phyloP scores from a whole-genome alignment of 768 basidiomycete species.

The Xerocomus potaroensis region DNA sequence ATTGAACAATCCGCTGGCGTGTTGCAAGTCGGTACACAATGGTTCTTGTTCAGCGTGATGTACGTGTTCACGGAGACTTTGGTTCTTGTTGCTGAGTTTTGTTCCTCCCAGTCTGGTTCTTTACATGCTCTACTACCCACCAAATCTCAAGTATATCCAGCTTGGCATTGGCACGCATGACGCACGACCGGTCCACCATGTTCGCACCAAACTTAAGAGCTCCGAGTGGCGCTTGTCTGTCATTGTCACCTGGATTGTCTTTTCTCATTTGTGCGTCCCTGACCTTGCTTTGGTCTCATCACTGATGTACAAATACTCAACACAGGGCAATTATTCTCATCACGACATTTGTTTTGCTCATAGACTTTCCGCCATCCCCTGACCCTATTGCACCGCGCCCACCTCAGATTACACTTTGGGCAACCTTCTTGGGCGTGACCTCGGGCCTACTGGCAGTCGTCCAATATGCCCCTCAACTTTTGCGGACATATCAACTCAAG shows the following conservation, averaged over 20 bases:
- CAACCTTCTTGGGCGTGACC: slow-evolving; percentile 81
- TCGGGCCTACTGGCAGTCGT: slow-evolving; percentile 73
- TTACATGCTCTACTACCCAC: slow-evolving; percentile 90
- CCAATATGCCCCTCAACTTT: slow-evolving; percentile 87
- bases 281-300: not conserved
- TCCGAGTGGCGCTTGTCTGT: slow-evolving; percentile 79
- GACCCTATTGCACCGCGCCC: slow-evolving; percentile 34
- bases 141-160: slow-evolving; percentile 67
- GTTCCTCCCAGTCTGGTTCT: slow-evolving; percentile 64
- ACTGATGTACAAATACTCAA: not conserved
- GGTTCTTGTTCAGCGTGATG: slow-evolving; percentile 83
- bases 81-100: not conserved
- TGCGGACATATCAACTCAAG: slow-evolving; percentile 70
- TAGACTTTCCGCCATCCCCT: slow-evolving; percentile 37
- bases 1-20: slow-evolving; percentile 79
- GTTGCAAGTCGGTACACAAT: slow-evolving; percentile 76
- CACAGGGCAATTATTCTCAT: slow-evolving; percentile 43
- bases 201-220: slow-evolving; percentile 50
- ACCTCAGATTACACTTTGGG: slow-evolving; percentile 55
- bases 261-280: slow-evolving; percentile 59
- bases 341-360: slow-evolving; percentile 60
- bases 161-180: slow-evolving; percentile 41
- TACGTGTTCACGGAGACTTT: slow-evolving; percentile 36
- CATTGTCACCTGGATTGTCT: slow-evolving; percentile 64
- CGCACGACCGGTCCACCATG: slow-evolving; percentile 35